Percentiles rank a stretch among this genome's conserved stretches.
These are phyloP conservation scores for Monilinia polystroma DNA, from an alignment of 2,329 filamentous ascomycete genomes.

Conservation along the genomic window DNA sequence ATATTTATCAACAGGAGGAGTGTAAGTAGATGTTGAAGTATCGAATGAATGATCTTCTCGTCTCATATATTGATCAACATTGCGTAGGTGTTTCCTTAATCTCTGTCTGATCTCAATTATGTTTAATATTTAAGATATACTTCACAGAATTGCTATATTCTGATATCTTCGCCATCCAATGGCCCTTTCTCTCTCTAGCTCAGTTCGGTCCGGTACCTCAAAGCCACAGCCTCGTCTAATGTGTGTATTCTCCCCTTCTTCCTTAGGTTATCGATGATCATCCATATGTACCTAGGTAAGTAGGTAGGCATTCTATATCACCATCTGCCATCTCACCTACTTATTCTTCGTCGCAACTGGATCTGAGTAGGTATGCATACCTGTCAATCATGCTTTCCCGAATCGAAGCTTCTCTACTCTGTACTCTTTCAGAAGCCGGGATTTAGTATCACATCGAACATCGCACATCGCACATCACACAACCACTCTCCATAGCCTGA, in stretches of 20 bases:
- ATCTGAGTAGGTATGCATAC: neutral
- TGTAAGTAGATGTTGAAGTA: neutral
- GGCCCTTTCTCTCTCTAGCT: neutral
- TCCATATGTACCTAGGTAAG: too few species aligned
- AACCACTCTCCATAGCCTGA: neutral
- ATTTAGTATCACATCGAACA: neutral
- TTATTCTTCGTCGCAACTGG: neutral
- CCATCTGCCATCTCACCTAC: neutral
- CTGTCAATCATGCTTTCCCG: neutral
- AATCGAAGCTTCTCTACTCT: neutral
- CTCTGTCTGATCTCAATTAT: neutral
- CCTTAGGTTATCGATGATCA: neutral
- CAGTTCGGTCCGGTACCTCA: neutral
- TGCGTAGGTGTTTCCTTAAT: neutral
- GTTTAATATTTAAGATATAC: too few species aligned
- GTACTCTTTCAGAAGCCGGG: neutral
- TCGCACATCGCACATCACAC: neutral
- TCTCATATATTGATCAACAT: neutral
- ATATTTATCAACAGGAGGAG: too few species aligned
- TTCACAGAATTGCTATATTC: neutral
- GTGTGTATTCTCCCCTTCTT: neutral
- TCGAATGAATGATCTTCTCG: neutral
- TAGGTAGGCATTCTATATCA: neutral
- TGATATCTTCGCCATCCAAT: neutral
- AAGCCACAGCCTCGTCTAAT: constrained; percentile 14